Evolutionary conservation across 441 rosid species (phyloP), one percentile per base, ranked within the genome.

Genomic region (Dalechampia spathulata): DNA sequence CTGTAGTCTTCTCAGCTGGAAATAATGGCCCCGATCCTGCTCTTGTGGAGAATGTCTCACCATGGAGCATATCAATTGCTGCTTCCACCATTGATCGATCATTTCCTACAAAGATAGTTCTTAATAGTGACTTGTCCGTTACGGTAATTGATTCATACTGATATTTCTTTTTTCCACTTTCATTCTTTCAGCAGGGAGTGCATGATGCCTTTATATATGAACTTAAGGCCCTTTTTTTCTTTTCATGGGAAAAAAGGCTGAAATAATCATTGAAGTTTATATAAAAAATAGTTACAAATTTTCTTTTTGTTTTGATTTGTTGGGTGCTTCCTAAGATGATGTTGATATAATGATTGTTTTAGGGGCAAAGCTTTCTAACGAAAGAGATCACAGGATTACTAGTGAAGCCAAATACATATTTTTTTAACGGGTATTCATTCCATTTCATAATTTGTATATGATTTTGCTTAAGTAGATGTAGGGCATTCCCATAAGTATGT

Each of bases 341-440:
- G n/a, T n/a, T n/a, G n/a, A n/a, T n/a, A n/a, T 1, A 8, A 32
- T 36, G 39, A 36, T 36, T 36, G 10, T 36, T 7, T 36, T 36
- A 82, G 92, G 92, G 96, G 46, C 75, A 87, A 64, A 67, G 92
- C 75, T 75, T 87, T 55, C 66, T 79, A 28, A 73, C 72, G 44
- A 57, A 67, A 55, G 67, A 70, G 62, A 67, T 87, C 43, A 61
- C 41, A 3, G 92, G 80, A 45, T 59, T 54, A 55, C 56, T 87
- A 63, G 78, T 55, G 1, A 47, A 48, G 45, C 81, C 87, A 52
- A 0, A 52, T 53, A 51, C 36, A 7, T 78, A 77, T 55, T 87
- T 87, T 62, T 10, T 2, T 14, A 40, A 72, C 46, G 86, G 93
- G 90, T 73, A 58, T 3, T 13, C 5, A n/a, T n/a, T n/a, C n/a